Evolutionary conservation across 768 basidiomycete genomes (phyloP).

Genomic region (Phaeotremella skinneri): DNA sequence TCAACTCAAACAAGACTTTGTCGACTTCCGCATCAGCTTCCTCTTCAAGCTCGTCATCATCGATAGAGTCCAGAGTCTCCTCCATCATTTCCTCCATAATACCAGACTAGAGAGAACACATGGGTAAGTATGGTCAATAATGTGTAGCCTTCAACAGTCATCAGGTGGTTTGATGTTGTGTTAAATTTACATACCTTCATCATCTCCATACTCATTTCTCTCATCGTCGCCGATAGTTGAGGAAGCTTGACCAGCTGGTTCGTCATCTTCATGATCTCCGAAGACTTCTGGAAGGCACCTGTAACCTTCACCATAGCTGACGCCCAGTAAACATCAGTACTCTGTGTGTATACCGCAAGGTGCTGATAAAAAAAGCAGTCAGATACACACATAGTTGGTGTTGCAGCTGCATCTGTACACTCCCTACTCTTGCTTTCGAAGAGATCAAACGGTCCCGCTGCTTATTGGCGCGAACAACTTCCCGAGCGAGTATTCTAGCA

Average conservation of each 20-base stretch:
- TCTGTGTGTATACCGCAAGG: not conserved
- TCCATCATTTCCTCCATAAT: slow-evolving; percentile 98
- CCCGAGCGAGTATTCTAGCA: slow-evolving; percentile 84
- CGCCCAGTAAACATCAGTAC: too few relatives aligned
- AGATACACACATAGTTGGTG: slow-evolving; percentile 82
- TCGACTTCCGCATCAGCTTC: slow-evolving; percentile 98
- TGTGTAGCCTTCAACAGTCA: too few relatives aligned
- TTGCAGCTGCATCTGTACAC: slow-evolving; percentile 80
- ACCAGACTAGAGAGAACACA: slow-evolving; percentile 65
- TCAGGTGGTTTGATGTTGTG: too few relatives aligned
- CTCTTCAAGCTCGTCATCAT: slow-evolving; percentile 90
- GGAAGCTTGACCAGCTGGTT: slow-evolving; percentile 87
- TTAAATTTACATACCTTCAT: slow-evolving; percentile 87
- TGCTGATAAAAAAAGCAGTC: not conserved
- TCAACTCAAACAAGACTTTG: slow-evolving; percentile 90
- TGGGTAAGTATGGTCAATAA: too few relatives aligned
- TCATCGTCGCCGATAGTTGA: slow-evolving; percentile 87
- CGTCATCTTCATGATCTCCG: slow-evolving; percentile 98
- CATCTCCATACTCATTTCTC: slow-evolving; percentile 99
- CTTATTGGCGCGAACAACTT: slow-evolving; percentile 91
- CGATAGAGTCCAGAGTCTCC: slow-evolving; percentile 75
- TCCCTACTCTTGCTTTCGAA: slow-evolving; percentile 86
- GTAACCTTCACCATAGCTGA: slow-evolving; percentile 95
- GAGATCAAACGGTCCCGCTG: slow-evolving; percentile 90
- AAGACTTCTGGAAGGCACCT: slow-evolving; percentile 94